Percentiles rank a stretch among this genome's conserved stretches.
phyloP scores from a whole-genome alignment of 2,329 filamentous ascomycete species.

The Drechslerella stenobrocha region DNA sequence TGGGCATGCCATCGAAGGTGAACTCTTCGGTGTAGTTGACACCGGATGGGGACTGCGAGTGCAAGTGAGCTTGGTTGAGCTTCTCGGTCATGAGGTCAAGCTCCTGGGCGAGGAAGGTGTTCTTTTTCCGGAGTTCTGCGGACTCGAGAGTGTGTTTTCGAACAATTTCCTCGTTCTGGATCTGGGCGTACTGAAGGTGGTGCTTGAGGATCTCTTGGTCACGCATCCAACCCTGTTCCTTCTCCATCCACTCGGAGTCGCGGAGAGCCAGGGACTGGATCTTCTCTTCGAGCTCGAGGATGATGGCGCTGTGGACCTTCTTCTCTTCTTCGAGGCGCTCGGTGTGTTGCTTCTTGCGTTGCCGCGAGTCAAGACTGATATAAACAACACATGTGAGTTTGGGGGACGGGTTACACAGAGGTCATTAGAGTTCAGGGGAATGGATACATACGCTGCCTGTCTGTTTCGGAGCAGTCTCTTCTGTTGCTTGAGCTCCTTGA shows the following conservation, averaged over 20 bases:
- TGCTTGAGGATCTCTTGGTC: slow-evolving; percentile 75
- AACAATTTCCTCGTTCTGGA: slow-evolving; percentile 91
- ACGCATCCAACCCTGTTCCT: slow-evolving; percentile 69
- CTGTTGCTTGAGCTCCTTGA: slow-evolving; percentile 98
- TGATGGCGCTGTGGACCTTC: slow-evolving; percentile 79
- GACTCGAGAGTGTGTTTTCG: slow-evolving; percentile 86
- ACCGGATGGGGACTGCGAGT: slow-evolving; percentile 58
- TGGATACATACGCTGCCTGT: slow-evolving; percentile 80
- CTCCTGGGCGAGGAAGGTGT: slow-evolving; percentile 75
- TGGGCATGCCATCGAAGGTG: slow-evolving; percentile 80
- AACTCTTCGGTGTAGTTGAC: slow-evolving; percentile 70
- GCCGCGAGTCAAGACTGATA: slow-evolving; percentile 83
- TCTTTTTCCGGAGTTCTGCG: slow-evolving; percentile 87
- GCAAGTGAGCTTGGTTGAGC: slow-evolving; percentile 63
- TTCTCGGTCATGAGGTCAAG: slow-evolving; percentile 61
- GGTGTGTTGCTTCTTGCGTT: slow-evolving; percentile 97
- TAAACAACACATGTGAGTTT: slow-evolving; percentile 39
- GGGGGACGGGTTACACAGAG: slow-evolving; percentile 51
- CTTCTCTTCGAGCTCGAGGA: slow-evolving; percentile 77
- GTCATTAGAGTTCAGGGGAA: neutral
- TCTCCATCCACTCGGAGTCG: slow-evolving; percentile 57
- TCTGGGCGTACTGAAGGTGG: slow-evolving; percentile 73
- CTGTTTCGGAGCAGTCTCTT: slow-evolving; percentile 92
- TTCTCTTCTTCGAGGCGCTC: slow-evolving; percentile 96
- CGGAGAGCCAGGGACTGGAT: slow-evolving; percentile 69